Evolutionary conservation across 257 asterid species (phyloP).

Genomic region (Anisodus tanguticus): DNA sequence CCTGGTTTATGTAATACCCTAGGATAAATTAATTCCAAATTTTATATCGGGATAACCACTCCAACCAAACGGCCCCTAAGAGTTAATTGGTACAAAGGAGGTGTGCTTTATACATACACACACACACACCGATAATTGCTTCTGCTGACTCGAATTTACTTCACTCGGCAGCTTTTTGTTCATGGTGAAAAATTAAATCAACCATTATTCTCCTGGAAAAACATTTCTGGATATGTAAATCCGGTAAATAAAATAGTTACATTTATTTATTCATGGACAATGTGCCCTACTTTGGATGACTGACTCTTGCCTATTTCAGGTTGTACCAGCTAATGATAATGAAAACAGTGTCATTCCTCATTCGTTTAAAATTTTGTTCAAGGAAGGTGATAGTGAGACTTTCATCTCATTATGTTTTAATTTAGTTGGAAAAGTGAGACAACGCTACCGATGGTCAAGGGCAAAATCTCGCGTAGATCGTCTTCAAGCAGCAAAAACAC

Average conservation of each 20-base stretch:
- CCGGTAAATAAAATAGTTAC: slow-evolving; percentile 59
- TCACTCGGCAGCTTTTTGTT: slow-evolving; percentile 70
- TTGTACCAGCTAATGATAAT: slow-evolving; percentile 61
- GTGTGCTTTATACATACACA: not conserved
- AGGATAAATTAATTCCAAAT: too few species aligned
- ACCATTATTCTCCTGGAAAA: slow-evolving; percentile 90
- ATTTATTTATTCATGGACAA: not conserved
- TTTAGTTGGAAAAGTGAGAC: slow-evolving; percentile 74
- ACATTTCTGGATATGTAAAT: slow-evolving; percentile 77
- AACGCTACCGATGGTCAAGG: slow-evolving; percentile 50
- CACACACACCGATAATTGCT: not conserved
- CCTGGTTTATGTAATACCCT: too few species aligned
- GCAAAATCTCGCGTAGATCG: slow-evolving; percentile 76
- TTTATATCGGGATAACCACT: too few species aligned
- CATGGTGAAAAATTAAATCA: slow-evolving; percentile 80
- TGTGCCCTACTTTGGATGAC: not conserved
- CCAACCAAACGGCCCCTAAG: too few species aligned
- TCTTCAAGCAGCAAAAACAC: slow-evolving; percentile 82
- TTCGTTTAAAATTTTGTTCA: slow-evolving; percentile 88
- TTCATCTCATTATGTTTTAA: slow-evolving; percentile 79
- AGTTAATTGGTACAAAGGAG: not conserved
- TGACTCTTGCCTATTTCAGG: slow-evolving; percentile 49
- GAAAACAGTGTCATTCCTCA: slow-evolving; percentile 75
- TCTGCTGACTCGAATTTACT: not conserved
- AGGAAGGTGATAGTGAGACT: slow-evolving; percentile 97